A percentile compares a stretch with the other conserved stretches of the same genome.
These are phyloP conservation scores for Cryptococcus sp. DNA, from an alignment of 1,284 basidiomycete genomes.

Conservation along the genomic window DNA sequence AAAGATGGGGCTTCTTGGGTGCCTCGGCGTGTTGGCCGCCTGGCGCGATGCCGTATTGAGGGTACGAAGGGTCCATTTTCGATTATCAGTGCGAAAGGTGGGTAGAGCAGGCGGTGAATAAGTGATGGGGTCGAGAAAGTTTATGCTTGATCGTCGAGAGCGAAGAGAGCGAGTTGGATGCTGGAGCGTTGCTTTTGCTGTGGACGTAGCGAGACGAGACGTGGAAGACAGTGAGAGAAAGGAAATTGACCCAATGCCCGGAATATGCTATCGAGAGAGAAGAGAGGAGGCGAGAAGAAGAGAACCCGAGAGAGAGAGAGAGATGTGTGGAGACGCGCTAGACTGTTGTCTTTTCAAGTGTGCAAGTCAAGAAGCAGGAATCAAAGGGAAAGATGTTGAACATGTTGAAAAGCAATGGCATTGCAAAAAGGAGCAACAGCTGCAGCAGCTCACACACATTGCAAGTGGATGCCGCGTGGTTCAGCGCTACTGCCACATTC, in stretches of 20 bases:
- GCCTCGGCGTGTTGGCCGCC: conserved; percentile 29
- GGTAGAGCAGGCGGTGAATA: neutral
- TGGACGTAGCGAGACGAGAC: conserved; percentile 8
- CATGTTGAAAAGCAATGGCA: neutral
- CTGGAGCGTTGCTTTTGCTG: conserved; percentile 9
- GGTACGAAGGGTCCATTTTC: conserved; percentile 13
- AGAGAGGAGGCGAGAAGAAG: conserved; percentile 17
- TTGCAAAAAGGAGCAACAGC: neutral
- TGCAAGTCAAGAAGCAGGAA: conserved; percentile 7
- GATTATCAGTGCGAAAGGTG: conserved; percentile 1
- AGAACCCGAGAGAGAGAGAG: conserved; percentile 20
- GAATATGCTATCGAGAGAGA: conserved; percentile 15
- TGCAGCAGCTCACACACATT: neutral
- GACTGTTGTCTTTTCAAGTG: conserved; percentile 3
- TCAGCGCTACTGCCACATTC: conserved; percentile 7
- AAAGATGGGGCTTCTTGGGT: conserved; percentile 74
- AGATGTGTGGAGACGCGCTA: conserved; percentile 6
- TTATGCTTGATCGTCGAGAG: neutral
- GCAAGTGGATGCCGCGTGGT: neutral
- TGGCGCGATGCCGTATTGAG: neutral
- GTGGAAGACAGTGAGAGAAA: conserved; percentile 15
- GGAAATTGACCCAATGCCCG: conserved; percentile 15
- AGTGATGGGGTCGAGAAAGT: too few species aligned
- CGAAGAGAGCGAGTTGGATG: conserved; percentile 8
- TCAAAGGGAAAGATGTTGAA: conserved; percentile 6